Evolutionary conservation across 768 basidiomycete genomes (phyloP), one percentile per base, ranked within the genome.

Genomic region (Psilocybe cubensis): DNA sequence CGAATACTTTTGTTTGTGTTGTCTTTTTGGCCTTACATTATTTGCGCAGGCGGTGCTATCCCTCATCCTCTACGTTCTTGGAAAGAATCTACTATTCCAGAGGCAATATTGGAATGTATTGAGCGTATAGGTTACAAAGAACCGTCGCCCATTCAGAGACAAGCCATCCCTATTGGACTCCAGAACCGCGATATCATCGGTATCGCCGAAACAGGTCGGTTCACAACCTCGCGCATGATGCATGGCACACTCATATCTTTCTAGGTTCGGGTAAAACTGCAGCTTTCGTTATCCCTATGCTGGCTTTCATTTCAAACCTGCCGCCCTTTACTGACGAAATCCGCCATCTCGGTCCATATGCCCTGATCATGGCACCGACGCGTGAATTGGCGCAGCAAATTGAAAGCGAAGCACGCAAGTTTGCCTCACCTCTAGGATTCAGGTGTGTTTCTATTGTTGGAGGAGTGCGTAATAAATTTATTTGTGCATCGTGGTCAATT

Each of bases 381-480:
- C 95, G 96, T 79, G 96, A 98, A 70, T 76, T 98, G 72, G 96
- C 96, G 0, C 96, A 98, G 69, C 96, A 98, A 68, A 98, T 98
- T 54, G 97, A 99, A 72, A 77, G 81, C 17, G 97, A 99, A 70
- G 86, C 95, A 6, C 85, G 86, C 67, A 96, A 93, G 74, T 98
- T 99, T 73, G 95, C 95, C 23, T 74, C 82, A 1, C 93, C 94
- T 2, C 78, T 99, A 21, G 95, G 94, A 6, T 98, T 88, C 75
- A 91, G 85, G 53, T 96, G 93, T 70, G 97, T 99, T 6, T 98
- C 96, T 21, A 98, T 99, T 63, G 96, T 99, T 57, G 97, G 97
- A 79, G 97, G 97, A 61, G 91, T 93, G 76, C 62, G 88, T 82
- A 29, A n/a, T 46, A 63, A 55, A 6, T 14, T 31, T 54, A 18